Evolutionary conservation across 345 rosid genomes (phyloP).

Genomic region (Populus ilicifolia): DNA sequence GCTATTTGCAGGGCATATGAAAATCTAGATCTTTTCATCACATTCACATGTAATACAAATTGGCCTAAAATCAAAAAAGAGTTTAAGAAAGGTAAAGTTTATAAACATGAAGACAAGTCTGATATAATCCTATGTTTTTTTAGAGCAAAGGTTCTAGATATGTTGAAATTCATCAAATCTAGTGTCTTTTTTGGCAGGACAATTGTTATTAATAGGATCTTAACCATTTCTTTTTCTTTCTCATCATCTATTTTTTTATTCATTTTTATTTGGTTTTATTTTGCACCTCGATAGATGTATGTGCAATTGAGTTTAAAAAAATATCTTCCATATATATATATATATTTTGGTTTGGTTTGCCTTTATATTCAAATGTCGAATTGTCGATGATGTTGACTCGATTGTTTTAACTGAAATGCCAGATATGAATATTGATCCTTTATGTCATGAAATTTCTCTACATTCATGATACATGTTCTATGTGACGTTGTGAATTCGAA

Average conservation of each 20-base stretch:
- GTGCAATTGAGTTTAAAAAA: neutral
- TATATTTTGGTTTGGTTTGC: neutral
- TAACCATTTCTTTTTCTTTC: too few relatives aligned
- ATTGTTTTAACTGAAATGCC: neutral
- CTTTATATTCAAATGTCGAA: accelerated
- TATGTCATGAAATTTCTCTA: neutral
- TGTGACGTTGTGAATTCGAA: neutral
- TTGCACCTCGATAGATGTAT: neutral
- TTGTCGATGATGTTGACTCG: accelerated
- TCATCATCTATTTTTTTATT: too few relatives aligned
- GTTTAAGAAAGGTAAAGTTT: too few relatives aligned
- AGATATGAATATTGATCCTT: accelerated
- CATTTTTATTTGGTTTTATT: too few relatives aligned
- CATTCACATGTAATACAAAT: neutral
- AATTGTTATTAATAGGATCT: too few relatives aligned
- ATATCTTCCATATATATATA: neutral
- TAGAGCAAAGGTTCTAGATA: too few relatives aligned
- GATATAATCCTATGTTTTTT: too few relatives aligned
- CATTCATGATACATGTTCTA: neutral
- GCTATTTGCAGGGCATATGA: neutral
- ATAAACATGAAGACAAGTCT: too few relatives aligned
- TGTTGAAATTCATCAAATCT: too few relatives aligned
- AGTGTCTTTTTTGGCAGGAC: too few relatives aligned
- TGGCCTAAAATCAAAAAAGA: neutral
- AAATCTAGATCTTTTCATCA: neutral